Percentiles rank a stretch among this genome's conserved stretches.
Conservation (phyloP, 164 flowering plant species). For the Cinnamomum chago region DNA sequence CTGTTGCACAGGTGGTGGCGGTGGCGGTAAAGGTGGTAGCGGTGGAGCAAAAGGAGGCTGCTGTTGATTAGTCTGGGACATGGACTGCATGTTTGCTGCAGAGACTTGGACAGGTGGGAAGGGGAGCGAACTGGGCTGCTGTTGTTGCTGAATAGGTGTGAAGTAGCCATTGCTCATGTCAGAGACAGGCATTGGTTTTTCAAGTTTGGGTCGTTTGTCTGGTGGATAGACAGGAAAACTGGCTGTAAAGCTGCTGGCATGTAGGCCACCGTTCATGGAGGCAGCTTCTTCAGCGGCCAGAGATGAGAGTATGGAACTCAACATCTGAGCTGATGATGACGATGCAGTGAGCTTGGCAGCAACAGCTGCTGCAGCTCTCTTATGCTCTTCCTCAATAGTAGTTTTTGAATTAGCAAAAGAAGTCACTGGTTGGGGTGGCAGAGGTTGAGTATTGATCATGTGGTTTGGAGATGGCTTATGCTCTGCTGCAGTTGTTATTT, state of each 20-base stretch:
- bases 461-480: constrained; percentile 23
- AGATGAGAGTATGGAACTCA: constrained; percentile 68
- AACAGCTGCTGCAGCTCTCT: constrained; percentile 65
- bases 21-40: constrained; percentile 29
- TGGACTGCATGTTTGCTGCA: constrained; percentile 24
- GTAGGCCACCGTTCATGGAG: constrained; percentile 34
- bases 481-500: constrained; percentile 22
- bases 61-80: constrained; percentile 34
- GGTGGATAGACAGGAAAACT: constrained; percentile 33
- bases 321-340: constrained; percentile 77
- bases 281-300: constrained; percentile 84
- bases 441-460: constrained; percentile 24
- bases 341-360: constrained; percentile 84
- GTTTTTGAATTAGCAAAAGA: constrained; percentile 32
- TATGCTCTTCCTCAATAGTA: constrained; percentile 44
- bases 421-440: constrained; percentile 34
- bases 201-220: constrained; percentile 60
- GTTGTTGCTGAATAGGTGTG: constrained; percentile 27
- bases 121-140: constrained; percentile 13
- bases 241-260: constrained; percentile 29
- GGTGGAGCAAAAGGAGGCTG: constrained; percentile 36
- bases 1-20: constrained; percentile 38
- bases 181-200: constrained; percentile 43
- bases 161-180: constrained; percentile 38
- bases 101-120: constrained; percentile 11